Conservation (phyloP, 2,329 filamentous ascomycete genomes). For the Fusarium tricinctum region DNA sequence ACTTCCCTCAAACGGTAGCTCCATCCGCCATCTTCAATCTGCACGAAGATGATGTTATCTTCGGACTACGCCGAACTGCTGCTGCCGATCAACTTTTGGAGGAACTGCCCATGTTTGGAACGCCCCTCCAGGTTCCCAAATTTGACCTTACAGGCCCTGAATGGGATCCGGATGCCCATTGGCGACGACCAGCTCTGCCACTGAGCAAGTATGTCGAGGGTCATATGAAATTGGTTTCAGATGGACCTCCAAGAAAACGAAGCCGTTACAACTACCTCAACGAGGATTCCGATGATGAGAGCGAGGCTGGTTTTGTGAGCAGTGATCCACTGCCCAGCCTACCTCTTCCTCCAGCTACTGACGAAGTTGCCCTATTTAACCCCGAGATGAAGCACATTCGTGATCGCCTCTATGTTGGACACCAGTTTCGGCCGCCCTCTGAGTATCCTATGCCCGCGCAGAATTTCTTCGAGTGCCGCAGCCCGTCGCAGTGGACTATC, state of each 20-base stretch:
- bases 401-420: constrained; percentile 89
- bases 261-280: constrained; percentile 87
- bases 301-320: constrained; percentile 68
- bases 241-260: constrained; percentile 78
- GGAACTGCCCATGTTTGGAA: constrained; percentile 84
- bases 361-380: constrained; percentile 87
- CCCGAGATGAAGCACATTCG: constrained; percentile 90
- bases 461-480: constrained; percentile 89
- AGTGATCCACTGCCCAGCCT: constrained; percentile 62
- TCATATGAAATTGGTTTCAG: constrained; percentile 77
- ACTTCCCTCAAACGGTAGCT: constrained; percentile 66
- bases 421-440: constrained; percentile 92
- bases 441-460: constrained; percentile 92
- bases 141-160: constrained; percentile 70
- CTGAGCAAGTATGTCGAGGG: constrained; percentile 90
- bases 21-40: constrained; percentile 87
- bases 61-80: constrained; percentile 80
- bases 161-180: constrained; percentile 76
- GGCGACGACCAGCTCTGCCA: constrained; percentile 83
- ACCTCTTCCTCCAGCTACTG: constrained; percentile 75
- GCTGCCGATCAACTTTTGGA: constrained; percentile 82
- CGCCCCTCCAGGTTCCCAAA: constrained; percentile 70
- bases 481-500: constrained; percentile 90
- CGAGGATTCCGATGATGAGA: constrained; percentile 76
- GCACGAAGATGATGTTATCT: constrained; percentile 85